Evolutionary conservation across 257 asterid genomes (phyloP).

Genomic region (Solanum bulbocastanum): DNA sequence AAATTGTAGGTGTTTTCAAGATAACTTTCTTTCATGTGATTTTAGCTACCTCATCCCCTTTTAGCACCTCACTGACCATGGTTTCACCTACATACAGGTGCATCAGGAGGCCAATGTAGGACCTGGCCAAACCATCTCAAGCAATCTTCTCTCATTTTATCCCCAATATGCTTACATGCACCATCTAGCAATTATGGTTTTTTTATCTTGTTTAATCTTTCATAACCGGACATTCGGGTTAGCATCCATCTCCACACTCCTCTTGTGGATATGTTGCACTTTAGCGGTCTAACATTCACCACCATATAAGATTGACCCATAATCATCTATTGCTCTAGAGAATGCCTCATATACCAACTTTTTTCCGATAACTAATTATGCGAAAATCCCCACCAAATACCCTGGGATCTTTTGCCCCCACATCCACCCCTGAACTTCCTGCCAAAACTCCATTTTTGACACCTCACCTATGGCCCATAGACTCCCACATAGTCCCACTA

Average conservation of each 20-base stretch:
- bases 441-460: not conserved
- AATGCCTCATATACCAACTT: not conserved
- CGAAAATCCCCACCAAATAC: not conserved
- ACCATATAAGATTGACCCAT: not conserved
- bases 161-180: not conserved
- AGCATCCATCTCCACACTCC: not conserved
- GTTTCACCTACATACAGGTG: not conserved
- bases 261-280: not conserved
- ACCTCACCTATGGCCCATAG: not conserved
- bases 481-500: not conserved
- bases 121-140: not conserved
- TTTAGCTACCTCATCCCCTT: not conserved
- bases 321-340: not conserved
- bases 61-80: not conserved
- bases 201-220: not conserved
- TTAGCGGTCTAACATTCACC: not conserved
- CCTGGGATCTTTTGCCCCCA: not conserved
- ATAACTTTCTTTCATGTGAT: not conserved
- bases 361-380: not conserved
- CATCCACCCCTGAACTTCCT: not conserved
- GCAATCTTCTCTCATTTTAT: not conserved
- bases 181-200: not conserved
- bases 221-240: not conserved
- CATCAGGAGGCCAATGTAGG: not conserved
- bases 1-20: not conserved